Base-by-base conservation (phyloP, 257 asterid species). In the Prunella vulgaris region DNA sequence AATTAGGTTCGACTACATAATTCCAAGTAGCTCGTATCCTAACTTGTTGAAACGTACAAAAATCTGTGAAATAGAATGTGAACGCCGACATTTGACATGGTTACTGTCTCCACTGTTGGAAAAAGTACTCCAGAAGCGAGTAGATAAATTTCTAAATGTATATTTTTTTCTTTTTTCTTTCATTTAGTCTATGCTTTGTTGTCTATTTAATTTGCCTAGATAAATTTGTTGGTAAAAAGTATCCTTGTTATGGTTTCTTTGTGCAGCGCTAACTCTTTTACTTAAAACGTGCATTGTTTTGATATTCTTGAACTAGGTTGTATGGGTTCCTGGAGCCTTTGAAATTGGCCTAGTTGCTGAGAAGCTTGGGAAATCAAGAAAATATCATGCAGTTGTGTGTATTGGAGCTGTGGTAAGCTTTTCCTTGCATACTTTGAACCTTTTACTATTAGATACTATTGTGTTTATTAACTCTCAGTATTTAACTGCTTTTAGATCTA, bases 281-380 rank as follows among this genome's bases (percentile, higher is more conserved):
- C 57, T 73, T 44, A 72, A 64, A 65, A 6, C 9, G 4, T 46
- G 58, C 4, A 49, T 25, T 46, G 2, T 62, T 25, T 20, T 70
- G 15, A 15, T 75, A 44, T 44, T 74, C 59, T 18, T 60, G 60
- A 63, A 25, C 48, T 74, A 90, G 96, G 99, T 93, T 75, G 91
- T 88, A 2, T 90, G 97, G 97, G 99, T 93, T 74, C 97, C 99
- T 42, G 97, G 99, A 69, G 75, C 93, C 81, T 93, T 87, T 78
- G 97, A 93, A 78, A 87, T 93, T 32, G 92, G 96, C 37, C 51
- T 93, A 21, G 89, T 81, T 44, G 96, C 96, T 10, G 90, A 86
- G 84, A 88, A 82, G 75, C 96, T 93, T 64, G 99, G 96, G 63
- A 88, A 87, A 76, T 88, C 95, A 3, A 46, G 60, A 66, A 90